Evolutionary conservation across 495 filamentous ascomycete genomes (phyloP), one percentile per base, ranked within the genome.

Genomic region (Penicillium lagena): DNA sequence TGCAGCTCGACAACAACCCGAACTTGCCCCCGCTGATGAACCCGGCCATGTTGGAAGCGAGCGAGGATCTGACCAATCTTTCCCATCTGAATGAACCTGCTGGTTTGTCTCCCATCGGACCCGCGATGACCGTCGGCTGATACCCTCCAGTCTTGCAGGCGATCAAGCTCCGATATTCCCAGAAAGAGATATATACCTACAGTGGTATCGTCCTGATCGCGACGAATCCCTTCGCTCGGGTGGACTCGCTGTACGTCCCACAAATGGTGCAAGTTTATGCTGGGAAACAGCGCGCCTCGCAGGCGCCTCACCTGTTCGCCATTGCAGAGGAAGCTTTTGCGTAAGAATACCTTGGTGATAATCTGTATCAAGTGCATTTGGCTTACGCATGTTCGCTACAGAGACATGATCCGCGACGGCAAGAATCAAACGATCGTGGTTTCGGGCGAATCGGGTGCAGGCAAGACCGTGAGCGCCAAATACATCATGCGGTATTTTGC

Each of bases 401-500:
- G 90, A 62, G 94, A 97, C 70, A 99, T 99, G 93, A 68, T 99
- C 56, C 87, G 94, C 33, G 90, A 96, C 67, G 76, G 77, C 38
- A 90, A 88, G 61, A 99, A 99, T 64, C 93, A 99, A 70, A 99
- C 93, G 30, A 91, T 99, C 42, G 93, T 99, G 42, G 93, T 99
- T 6, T 97, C 94, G 12, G 93, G 93, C 56, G 93, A 99, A 67
- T 99, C 93, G 37, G 93, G 93, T 72, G 93, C 93, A 45, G 93
- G 93, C 44, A 99, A 99, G 68, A 99, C 93, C 0, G 93, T 99
- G 59, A 97, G 94, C 66, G 93, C 93, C 33, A 99, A 99, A 64
- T 99, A 99, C 64, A 97, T 99, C 59, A 99, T 99, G 93, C 77
- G 93, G 56, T 99, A 99, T 71, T 99, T 99, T 67, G 94, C 93